Conservation (phyloP, 148 eudicot genomes). For the Arbutus unedo region DNA sequence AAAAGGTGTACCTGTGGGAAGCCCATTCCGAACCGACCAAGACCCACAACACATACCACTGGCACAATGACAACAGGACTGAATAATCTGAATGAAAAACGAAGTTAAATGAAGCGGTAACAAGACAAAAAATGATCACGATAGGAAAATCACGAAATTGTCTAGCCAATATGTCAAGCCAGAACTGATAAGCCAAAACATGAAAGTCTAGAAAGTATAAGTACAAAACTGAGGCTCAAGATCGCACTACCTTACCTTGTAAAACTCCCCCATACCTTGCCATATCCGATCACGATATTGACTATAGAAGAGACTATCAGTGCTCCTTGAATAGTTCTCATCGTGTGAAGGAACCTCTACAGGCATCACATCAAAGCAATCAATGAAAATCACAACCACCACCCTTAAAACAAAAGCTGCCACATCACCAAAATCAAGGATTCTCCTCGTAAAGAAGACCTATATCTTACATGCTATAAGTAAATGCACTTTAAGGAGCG, state of each 20-base stretch:
- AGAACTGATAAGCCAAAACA: background rate
- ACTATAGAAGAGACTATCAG: conserved; percentile 80
- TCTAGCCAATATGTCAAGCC: background rate
- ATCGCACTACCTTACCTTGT: conserved; percentile 45
- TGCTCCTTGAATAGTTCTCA: conserved; percentile 90
- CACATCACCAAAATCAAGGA: background rate
- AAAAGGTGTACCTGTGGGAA: conserved; percentile 68
- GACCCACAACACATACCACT: conserved; percentile 72
- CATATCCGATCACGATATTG: conserved; percentile 76
- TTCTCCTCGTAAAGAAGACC: background rate
- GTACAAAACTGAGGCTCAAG: background rate
- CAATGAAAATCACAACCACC: background rate
- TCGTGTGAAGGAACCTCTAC: conserved; percentile 82
- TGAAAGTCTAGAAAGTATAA: background rate
- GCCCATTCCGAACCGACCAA: conserved; percentile 78
- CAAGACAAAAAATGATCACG: background rate
- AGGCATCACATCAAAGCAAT: conserved; percentile 17
- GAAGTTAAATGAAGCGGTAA: background rate
- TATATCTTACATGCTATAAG: background rate
- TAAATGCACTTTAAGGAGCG: background rate
- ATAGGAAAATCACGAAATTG: background rate
- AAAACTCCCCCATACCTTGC: conserved; percentile 68
- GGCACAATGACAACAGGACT: conserved; percentile 82
- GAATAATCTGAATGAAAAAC: conserved; percentile 46
- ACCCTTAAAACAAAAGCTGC: background rate